Percentiles rank a stretch among this genome's conserved stretches.
These are phyloP conservation scores for Trametes punicea DNA, from an alignment of 768 basidiomycete genomes.

Conservation along the genomic window DNA sequence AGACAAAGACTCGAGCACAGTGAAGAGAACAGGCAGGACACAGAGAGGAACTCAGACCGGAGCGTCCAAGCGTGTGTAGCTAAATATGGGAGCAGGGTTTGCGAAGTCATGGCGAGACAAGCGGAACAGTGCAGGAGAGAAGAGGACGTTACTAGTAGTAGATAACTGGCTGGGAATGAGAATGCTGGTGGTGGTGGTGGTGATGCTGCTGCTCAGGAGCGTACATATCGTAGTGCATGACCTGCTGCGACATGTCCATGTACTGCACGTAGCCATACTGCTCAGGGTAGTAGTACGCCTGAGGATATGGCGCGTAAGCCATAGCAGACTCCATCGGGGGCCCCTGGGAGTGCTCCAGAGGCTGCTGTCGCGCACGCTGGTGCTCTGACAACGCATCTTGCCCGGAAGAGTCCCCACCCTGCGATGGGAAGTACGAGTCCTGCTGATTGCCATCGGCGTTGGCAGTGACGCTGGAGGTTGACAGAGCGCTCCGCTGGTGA, in stretches of 20 bases:
- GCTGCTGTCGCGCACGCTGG: slow-evolving; percentile 18
- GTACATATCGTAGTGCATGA: slow-evolving; percentile 67
- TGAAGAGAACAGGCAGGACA: background rate
- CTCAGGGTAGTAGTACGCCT: slow-evolving; percentile 70
- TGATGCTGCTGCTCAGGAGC: slow-evolving; percentile 42
- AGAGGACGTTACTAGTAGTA: slow-evolving; percentile 49
- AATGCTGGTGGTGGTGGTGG: slow-evolving; percentile 33
- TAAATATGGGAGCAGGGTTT: slow-evolving; percentile 26
- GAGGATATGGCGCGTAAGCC: slow-evolving; percentile 56
- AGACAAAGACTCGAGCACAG: background rate
- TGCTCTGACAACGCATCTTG: slow-evolving; percentile 23
- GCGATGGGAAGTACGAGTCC: slow-evolving; percentile 4
- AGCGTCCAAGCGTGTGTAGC: slow-evolving; percentile 17
- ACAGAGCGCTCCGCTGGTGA: slow-evolving; percentile 44
- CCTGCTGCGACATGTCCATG: slow-evolving; percentile 65
- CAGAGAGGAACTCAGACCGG: background rate
- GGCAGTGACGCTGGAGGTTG: slow-evolving; percentile 12
- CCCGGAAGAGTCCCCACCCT: background rate
- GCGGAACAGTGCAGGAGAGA: slow-evolving; percentile 13
- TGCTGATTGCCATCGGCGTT: background rate
- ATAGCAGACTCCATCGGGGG: slow-evolving; percentile 41
- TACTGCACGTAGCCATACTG: slow-evolving; percentile 64
- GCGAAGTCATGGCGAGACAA: background rate
- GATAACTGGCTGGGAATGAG: slow-evolving; percentile 33
- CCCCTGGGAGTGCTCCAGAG: slow-evolving; percentile 20